Base-by-base conservation (phyloP, 2,329 filamentous ascomycete genomes). In the Aureobasidium vineae region DNA sequence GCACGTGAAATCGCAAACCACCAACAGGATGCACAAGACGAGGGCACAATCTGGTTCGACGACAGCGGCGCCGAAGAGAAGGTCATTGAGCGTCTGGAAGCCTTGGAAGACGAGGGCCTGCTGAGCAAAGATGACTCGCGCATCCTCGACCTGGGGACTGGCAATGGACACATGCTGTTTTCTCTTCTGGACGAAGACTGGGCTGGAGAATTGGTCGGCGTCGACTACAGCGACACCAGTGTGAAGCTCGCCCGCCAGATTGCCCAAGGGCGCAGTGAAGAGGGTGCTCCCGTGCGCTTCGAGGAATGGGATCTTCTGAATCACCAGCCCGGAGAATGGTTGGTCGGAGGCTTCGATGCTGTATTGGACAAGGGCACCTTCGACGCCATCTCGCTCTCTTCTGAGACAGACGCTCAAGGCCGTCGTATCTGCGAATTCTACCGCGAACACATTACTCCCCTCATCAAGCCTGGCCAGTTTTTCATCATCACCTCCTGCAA, bases 331-430 rank as follows among this genome's bases (percentile, higher is more conserved):
- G 77, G 76, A 1, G 57, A 84, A 60, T 92, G 89, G 87, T 79
- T 92, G 4, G 71, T 71, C 0, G 75, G 77, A 0, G 90, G 90
- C 0, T 98, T 93, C 80, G 92, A 98, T 77, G 86, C 97, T 0
- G 89, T 97, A 0, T 84, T 97, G n/a, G 95, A 99, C 79, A 99
- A 99, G 79, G 95, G 95, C 52, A 99, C 95, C 0, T 99, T 98
- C 76, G 95, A 99, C 80, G 95, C 95, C 13, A 90, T 99, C 40
- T 92, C 88, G 59, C 81, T 98, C n/a, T 86, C 83, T 63, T 82
- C 83, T 66, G 86, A 88, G 70, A 74, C 72, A n/a, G 78, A 79
- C 63, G 74, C 70, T 15, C 75, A 77, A 16, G 87, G 84, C 0
- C 80, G 85, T 43, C 84, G 89, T 64, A 82, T 90, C 15, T 90